phyloP scores from a whole-genome alignment of 2,329 filamentous ascomycete genomes.

The Diaporthe citrichinensis region DNA sequence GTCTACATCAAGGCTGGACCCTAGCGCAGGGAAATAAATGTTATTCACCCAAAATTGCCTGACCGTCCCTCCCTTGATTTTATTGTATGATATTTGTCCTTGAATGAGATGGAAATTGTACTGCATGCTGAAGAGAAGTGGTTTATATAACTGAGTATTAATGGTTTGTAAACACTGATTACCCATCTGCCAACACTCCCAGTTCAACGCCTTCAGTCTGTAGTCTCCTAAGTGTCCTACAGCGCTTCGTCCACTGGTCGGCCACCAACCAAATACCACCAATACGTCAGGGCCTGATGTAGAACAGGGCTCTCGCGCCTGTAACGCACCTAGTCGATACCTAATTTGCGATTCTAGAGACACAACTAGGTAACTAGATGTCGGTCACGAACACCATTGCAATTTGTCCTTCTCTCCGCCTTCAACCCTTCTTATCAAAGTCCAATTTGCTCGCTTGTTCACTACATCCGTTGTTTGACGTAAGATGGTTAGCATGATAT shows the following conservation, averaged over 20 bases:
- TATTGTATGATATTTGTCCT: neutral
- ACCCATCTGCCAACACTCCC: too few relatives aligned
- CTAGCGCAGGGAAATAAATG: neutral
- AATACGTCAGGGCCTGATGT: neutral
- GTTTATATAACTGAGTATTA: neutral
- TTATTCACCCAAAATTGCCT: neutral
- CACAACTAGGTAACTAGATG: too few relatives aligned
- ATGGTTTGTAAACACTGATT: neutral
- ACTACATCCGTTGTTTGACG: too few relatives aligned
- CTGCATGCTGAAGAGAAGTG: neutral
- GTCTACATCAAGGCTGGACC: constrained; percentile 15
- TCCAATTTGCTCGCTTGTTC: neutral
- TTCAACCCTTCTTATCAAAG: neutral
- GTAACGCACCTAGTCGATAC: neutral
- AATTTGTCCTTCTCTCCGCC: too few relatives aligned
- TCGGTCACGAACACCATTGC: too few relatives aligned
- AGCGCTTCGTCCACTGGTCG: neutral
- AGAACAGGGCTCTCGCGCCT: neutral
- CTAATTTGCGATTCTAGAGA: neutral
- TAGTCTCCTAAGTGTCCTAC: neutral
- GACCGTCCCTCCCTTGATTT: too few relatives aligned
- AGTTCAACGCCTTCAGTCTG: neutral
- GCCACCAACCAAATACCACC: neutral
- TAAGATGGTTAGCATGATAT: too few relatives aligned
- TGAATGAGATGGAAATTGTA: neutral